Conservation (phyloP, 2,329 filamentous ascomycete genomes). For the Tolypocladium nubicola region DNA sequence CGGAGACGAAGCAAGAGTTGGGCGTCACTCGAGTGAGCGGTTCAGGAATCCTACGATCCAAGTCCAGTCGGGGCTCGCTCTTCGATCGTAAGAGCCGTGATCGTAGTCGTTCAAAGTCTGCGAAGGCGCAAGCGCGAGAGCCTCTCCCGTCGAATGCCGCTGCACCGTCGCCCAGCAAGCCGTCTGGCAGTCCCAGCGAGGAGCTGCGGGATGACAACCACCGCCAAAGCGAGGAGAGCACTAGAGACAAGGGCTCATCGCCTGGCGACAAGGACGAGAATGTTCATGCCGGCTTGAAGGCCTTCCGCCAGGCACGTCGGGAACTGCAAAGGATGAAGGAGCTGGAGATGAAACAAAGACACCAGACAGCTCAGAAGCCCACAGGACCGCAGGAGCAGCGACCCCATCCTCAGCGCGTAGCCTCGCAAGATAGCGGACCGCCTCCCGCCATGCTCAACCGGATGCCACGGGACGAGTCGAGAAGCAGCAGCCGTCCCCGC, state of each 20-base stretch:
- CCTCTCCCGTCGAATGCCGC: constrained; percentile 34
- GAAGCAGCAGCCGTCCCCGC: constrained; percentile 16
- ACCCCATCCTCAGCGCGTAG: constrained; percentile 19
- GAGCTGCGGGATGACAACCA: neutral
- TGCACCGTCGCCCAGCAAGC: constrained; percentile 26
- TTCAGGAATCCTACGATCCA: constrained; percentile 53
- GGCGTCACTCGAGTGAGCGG: constrained; percentile 37
- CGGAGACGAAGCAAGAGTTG: constrained; percentile 22
- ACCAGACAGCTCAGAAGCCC: constrained; percentile 17
- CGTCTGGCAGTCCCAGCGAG: constrained; percentile 9
- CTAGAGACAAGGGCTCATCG: neutral
- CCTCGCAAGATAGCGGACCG: constrained; percentile 33
- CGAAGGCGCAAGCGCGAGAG: constrained; percentile 54
- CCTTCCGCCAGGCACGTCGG: constrained; percentile 46
- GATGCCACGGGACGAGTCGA: constrained; percentile 31
- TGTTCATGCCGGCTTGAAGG: constrained; percentile 40
- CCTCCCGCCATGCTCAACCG: constrained; percentile 35
- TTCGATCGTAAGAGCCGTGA: constrained; percentile 32
- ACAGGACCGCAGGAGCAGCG: constrained; percentile 12
- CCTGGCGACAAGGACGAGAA: constrained; percentile 26
- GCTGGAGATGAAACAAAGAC: constrained; percentile 33
- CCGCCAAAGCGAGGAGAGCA: neutral
- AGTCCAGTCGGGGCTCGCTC: constrained; percentile 58
- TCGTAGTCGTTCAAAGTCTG: constrained; percentile 38
- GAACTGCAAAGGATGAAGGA: constrained; percentile 48